These are phyloP conservation scores for Iodosphaeria phyllophila DNA, from an alignment of 2,329 filamentous ascomycete genomes.

Conservation along the genomic window DNA sequence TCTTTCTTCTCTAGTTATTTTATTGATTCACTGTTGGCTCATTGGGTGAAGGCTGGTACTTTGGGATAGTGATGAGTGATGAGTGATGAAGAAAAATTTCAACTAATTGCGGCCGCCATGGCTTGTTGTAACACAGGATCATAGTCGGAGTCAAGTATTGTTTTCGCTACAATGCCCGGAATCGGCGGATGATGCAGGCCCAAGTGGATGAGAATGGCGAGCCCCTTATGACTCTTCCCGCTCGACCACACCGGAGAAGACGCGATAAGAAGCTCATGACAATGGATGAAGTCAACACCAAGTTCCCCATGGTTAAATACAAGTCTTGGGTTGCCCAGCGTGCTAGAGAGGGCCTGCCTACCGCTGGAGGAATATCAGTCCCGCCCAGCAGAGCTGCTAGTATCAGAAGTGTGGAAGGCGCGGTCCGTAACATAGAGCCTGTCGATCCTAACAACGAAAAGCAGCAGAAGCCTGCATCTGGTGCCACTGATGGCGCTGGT, in stretches of 20 bases:
- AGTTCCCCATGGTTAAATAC: conserved; percentile 92
- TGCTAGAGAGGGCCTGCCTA: conserved; percentile 66
- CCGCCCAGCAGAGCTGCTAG: conserved; percentile 57
- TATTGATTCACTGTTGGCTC: too few species aligned
- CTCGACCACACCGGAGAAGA: conserved; percentile 60
- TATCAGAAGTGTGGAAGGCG: conserved; percentile 46
- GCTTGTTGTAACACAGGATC: conserved; percentile 48
- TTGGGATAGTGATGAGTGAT: background rate
- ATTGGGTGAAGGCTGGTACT: background rate
- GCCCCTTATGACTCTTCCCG: conserved; percentile 75
- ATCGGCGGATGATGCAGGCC: too few species aligned
- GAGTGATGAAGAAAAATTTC: background rate
- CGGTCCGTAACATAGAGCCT: conserved; percentile 20
- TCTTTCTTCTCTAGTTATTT: too few species aligned
- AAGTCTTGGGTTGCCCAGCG: conserved; percentile 81
- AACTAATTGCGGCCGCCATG: too few species aligned
- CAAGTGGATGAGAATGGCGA: conserved; percentile 65
- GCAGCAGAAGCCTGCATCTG: conserved; percentile 6
- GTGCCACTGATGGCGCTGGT: too few species aligned
- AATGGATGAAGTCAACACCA: conserved; percentile 96
- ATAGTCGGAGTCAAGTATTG: conserved; percentile 99
- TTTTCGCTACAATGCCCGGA: conserved; percentile 93
- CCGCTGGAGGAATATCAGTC: conserved; percentile 64
- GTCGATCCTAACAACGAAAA: conserved; percentile 12
- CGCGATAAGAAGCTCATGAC: conserved; percentile 98